Evolutionary conservation across 1,284 basidiomycete genomes (phyloP).

Genomic region (Puccinia sorghi): DNA sequence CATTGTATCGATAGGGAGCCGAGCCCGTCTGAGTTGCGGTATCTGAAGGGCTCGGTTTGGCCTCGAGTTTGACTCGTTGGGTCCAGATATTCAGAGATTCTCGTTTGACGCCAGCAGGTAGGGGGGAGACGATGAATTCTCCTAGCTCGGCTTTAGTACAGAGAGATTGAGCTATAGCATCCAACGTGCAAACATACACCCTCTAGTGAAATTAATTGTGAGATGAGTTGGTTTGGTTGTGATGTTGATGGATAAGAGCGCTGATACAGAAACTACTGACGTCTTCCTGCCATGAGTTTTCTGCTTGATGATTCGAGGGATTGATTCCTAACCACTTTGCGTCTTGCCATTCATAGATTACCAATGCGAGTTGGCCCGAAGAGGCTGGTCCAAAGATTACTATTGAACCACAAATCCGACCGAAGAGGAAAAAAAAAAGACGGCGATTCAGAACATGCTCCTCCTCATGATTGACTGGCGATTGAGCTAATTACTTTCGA

Average conservation of each 20-base stretch:
- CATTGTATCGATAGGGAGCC: constrained; percentile 54
- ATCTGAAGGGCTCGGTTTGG: constrained; percentile 50
- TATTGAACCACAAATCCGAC: no score
- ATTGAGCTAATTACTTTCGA: constrained; percentile 29
- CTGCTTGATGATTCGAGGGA: constrained; percentile 33
- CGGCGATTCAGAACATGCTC: neutral
- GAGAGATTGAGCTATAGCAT: constrained; percentile 69
- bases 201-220: constrained; percentile 63
- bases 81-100: constrained; percentile 67
- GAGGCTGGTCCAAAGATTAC: constrained; percentile 77
- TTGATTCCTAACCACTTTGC: constrained; percentile 74
- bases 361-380: constrained; percentile 84
- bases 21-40: constrained; percentile 53
- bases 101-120: constrained; percentile 66
- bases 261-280: constrained; percentile 55
- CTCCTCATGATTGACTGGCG: neutral
- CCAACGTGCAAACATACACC: constrained; percentile 85
- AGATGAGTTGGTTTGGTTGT: no score
- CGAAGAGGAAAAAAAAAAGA: neutral
- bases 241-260: no score
- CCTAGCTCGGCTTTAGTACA: constrained; percentile 74
- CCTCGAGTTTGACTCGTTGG: constrained; percentile 58
- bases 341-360: constrained; percentile 94
- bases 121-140: constrained; percentile 70
- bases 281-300: constrained; percentile 57